Conservation (phyloP, 1,139 yeast species). For the Suhomyces atakaporum region DNA sequence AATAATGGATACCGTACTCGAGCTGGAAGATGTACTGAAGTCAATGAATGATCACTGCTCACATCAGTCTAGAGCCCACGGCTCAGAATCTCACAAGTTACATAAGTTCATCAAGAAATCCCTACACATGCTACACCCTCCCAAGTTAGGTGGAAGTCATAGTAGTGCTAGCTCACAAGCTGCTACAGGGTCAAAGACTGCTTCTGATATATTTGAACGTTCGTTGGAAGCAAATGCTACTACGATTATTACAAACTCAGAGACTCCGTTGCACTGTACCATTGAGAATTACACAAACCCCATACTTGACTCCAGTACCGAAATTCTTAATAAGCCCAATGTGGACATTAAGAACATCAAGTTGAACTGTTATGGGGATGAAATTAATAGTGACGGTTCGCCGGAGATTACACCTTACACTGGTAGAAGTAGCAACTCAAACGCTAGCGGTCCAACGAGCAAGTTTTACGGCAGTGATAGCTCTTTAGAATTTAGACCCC, state of each 20-base stretch:
- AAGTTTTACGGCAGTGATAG: conserved; percentile 6
- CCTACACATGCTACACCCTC: conserved; percentile 14
- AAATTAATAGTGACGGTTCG: conserved; percentile 5
- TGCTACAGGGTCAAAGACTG: background rate
- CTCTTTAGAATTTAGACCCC: conserved; percentile 14
- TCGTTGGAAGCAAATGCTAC: conserved; percentile 16
- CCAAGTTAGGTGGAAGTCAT: background rate
- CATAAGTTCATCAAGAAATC: conserved; percentile 19
- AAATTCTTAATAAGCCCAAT: conserved; percentile 31
- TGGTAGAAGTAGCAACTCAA: conserved; percentile 5
- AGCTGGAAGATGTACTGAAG: background rate
- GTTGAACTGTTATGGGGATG: conserved; percentile 30
- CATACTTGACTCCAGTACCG: conserved; percentile 35
- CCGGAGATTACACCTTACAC: conserved; percentile 3
- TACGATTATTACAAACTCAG: conserved; percentile 18
- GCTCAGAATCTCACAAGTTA: conserved; percentile 12
- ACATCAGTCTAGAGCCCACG: background rate
- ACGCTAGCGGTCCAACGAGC: conserved; percentile 2
- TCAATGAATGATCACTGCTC: background rate
- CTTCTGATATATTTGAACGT: conserved; percentile 20
- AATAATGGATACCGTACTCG: background rate
- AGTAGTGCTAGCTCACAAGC: background rate
- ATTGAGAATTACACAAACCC: conserved; percentile 35
- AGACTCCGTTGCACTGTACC: conserved; percentile 28
- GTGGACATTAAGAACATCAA: conserved; percentile 28